Base-by-base conservation (phyloP, 202 grass and related monocot genomes). In the Setaria italica region DNA sequence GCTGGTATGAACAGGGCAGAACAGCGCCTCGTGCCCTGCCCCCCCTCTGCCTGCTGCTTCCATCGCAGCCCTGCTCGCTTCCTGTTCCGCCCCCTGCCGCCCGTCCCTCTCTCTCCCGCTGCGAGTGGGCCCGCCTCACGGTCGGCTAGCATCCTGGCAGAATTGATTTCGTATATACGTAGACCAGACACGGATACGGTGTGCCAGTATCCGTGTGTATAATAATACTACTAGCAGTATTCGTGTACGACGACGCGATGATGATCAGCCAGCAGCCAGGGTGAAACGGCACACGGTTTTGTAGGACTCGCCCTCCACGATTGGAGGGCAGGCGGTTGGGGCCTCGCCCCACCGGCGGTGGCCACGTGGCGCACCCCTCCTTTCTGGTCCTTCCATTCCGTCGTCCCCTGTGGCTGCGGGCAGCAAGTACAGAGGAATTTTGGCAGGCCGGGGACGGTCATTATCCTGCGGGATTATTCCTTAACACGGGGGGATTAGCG, bases 241-340 rank as follows among this genome's bases (percentile, higher is more conserved):
- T 9, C 62, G 29, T 37, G 77, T 51, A 66, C 46, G 29, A 3
- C 8, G 1, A 62, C 20, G 25, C 57, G 21, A 60, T 5, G 57
- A 60, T 11, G 55, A n/a, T 59, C 39, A 47, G 9, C 3, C 39
- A 15, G 59, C 29, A 45, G 56, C 51, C 37, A 15, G 53, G 20
- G 48, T n/a, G 79, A 75, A 87, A 84, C 62, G 62, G 89, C 80
- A 34, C 37, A 34, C 47, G 70, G 67, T 87, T 87, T 80, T 41
- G 53, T 32, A 70, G 85, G 75, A 41, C 53, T 68, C 29, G 75
- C 42, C 51, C 71, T 45, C 85, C 85, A 60, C 57, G 0, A 85
- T 85, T 78, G 89, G 48, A 73, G 77, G 70, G 76, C 7, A 76
- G 81, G 82, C 37, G n/a, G 89, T 85, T 85, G 64, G 77, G 20